phyloP scores from a whole-genome alignment of 345 rosid genomes.

The Excoecaria agallocha region DNA sequence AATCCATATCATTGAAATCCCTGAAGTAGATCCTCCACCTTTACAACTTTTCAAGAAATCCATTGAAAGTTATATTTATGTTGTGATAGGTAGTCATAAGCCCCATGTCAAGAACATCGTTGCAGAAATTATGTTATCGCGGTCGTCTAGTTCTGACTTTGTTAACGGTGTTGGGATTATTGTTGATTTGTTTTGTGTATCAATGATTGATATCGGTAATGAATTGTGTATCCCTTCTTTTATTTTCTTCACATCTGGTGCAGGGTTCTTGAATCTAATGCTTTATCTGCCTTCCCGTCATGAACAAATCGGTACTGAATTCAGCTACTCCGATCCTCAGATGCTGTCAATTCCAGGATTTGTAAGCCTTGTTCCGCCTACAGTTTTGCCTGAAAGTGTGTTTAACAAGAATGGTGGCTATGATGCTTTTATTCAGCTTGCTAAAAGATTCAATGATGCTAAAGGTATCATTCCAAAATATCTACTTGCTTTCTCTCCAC shows the following conservation, averaged over 20 bases:
- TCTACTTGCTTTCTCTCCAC: too few relatives aligned
- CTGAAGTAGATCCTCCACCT: constrained; percentile 28
- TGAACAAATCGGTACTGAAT: constrained; percentile 1
- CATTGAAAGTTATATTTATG: constrained; percentile 6
- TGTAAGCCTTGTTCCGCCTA: neutral
- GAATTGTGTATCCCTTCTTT: constrained; percentile 21
- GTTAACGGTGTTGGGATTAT: constrained; percentile 14
- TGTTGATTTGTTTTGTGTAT: constrained; percentile 17
- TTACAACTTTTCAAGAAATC: constrained; percentile 20
- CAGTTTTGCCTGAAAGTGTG: constrained; percentile 2
- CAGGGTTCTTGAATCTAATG: too few relatives aligned
- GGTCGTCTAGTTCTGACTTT: neutral
- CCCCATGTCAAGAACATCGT: constrained; percentile 10
- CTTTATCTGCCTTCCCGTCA: constrained; percentile 13
- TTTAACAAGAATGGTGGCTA: constrained; percentile 16
- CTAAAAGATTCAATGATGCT: constrained; percentile 2
- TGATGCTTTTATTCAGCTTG: neutral
- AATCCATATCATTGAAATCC: constrained; percentile 35
- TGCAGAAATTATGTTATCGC: neutral
- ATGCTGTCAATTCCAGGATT: constrained; percentile 17
- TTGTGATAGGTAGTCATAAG: neutral
- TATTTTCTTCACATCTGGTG: constrained; percentile 17
- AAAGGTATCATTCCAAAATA: too few relatives aligned
- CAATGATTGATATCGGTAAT: constrained; percentile 21
- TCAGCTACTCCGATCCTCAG: constrained; percentile 4